A percentile compares a stretch with the other conserved stretches of the same genome.
These are phyloP conservation scores for Bondarzewia mesenterica DNA, from an alignment of 1,284 basidiomycete species.

Conservation along the genomic window DNA sequence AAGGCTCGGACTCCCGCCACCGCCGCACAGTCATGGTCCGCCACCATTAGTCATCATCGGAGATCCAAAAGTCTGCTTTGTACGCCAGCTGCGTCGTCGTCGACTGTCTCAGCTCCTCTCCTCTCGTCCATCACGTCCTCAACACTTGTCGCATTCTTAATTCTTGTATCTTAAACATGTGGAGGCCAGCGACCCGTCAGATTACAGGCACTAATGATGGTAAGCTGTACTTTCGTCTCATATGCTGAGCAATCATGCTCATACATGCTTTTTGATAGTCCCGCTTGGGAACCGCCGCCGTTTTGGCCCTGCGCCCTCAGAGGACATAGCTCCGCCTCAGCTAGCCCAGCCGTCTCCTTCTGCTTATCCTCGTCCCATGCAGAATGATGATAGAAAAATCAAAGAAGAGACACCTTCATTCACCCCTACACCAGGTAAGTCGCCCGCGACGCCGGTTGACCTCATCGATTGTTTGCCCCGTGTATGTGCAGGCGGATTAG, in stretches of 20 bases:
- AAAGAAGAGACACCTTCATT: slow-evolving; percentile 37
- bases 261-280: slow-evolving; percentile 31
- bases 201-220: slow-evolving; percentile 82
- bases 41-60: background rate
- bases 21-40: too few relatives aligned
- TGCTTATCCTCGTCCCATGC: slow-evolving; percentile 64
- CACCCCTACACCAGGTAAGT: slow-evolving; percentile 24
- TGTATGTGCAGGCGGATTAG: slow-evolving; percentile 13
- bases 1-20: background rate
- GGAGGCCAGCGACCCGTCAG: slow-evolving; percentile 80
- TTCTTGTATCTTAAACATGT: slow-evolving; percentile 47
- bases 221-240: slow-evolving; percentile 22
- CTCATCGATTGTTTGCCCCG: slow-evolving; percentile 7
- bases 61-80: background rate
- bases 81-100: background rate
- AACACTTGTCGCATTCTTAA: slow-evolving; percentile 4
- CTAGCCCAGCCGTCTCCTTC: slow-evolving; percentile 81
- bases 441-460: slow-evolving; percentile 11
- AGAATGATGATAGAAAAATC: slow-evolving; percentile 39
- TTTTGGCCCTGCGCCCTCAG: slow-evolving; percentile 77
- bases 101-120: slow-evolving; percentile 3
- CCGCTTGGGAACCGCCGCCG: slow-evolving; percentile 81
- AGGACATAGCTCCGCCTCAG: slow-evolving; percentile 68
- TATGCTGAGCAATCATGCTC: slow-evolving; percentile 8
- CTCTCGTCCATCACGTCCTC: slow-evolving; percentile 11